Evolutionary conservation across 192 early-diverging fungal species (phyloP).

Genomic region (Podila epigama): DNA sequence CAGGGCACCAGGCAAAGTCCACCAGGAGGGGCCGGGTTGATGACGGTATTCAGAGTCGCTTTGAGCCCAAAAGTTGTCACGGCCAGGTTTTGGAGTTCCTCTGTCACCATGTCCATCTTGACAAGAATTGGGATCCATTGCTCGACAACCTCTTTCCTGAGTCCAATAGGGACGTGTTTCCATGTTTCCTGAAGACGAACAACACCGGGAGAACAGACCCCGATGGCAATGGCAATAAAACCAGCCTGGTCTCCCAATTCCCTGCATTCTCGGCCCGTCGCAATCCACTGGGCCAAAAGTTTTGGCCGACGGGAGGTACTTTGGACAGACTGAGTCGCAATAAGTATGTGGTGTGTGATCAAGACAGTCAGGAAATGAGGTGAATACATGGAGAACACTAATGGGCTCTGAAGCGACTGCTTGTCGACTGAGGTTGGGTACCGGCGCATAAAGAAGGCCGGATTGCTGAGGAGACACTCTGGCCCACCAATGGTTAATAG

Average conservation of each 20-base stretch:
- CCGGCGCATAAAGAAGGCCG: slow-evolving; percentile 41
- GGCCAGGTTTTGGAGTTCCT: slow-evolving; percentile 48
- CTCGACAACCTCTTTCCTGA: slow-evolving; percentile 56
- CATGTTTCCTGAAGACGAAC: slow-evolving; percentile 74
- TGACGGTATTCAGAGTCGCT: slow-evolving; percentile 10
- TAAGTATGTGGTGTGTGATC: slow-evolving; percentile 71
- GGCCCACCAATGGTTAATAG: slow-evolving; percentile 9
- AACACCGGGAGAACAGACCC: slow-evolving; percentile 70
- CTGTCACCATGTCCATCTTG: slow-evolving; percentile 58
- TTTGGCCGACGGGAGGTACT: slow-evolving; percentile 55
- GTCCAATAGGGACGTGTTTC: slow-evolving; percentile 62
- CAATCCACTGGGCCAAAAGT: slow-evolving; percentile 75
- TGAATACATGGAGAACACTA: slow-evolving; percentile 52
- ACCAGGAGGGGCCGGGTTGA: slow-evolving; percentile 12
- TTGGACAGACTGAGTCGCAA: slow-evolving; percentile 60
- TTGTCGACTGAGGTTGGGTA: slow-evolving; percentile 38
- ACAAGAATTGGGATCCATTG: slow-evolving; percentile 69
- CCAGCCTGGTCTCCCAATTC: slow-evolving; percentile 67
- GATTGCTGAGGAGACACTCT: slow-evolving; percentile 10
- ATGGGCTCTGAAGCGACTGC: slow-evolving; percentile 32
- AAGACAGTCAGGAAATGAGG: slow-evolving; percentile 80
- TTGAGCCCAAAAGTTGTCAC: slow-evolving; percentile 21
- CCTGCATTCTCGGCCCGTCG: slow-evolving; percentile 62
- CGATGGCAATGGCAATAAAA: slow-evolving; percentile 73
- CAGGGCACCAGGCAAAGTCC: slow-evolving; percentile 57